These are phyloP conservation scores for Leishmania turanica DNA, from an alignment of 208 protist species.

Conservation along the genomic window DNA sequence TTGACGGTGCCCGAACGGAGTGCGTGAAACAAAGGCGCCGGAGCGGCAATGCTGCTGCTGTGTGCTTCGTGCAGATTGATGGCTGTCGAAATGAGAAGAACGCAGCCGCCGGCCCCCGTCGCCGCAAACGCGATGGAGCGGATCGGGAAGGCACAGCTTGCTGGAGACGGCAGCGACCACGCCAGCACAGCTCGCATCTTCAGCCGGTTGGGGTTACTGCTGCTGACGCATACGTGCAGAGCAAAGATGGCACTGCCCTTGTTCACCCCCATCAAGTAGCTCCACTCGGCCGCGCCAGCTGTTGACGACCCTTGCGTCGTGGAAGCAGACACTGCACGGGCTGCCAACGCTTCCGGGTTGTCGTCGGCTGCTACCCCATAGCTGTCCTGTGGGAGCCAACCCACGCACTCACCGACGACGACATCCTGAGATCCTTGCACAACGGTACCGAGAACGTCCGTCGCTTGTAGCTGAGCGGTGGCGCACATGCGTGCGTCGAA, in stretches of 20 bases:
- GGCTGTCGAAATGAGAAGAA: constrained; percentile 23
- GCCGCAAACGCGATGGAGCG: constrained; percentile 14
- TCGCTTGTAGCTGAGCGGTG: constrained; percentile 35
- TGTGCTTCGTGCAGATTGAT: constrained; percentile 27
- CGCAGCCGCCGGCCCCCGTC: constrained; percentile 5
- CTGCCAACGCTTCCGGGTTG: not conserved
- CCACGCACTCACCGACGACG: constrained; percentile 57
- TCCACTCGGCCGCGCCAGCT: constrained; percentile 12
- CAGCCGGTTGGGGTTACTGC: constrained; percentile 11
- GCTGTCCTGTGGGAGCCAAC: constrained; percentile 37
- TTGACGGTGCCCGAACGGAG: not conserved
- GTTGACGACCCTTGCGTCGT: not conserved
- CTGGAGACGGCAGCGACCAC: constrained; percentile 23
- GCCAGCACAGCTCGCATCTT: constrained; percentile 9
- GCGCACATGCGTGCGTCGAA: constrained; percentile 30
- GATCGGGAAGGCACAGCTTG: constrained; percentile 1
- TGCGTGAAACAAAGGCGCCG: constrained; percentile 4
- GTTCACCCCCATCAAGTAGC: constrained; percentile 22
- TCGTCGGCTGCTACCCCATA: constrained; percentile 3
- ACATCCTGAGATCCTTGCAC: constrained; percentile 19
- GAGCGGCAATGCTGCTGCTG: constrained; percentile 11
- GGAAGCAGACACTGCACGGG: not conserved
- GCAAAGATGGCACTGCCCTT: constrained; percentile 23
- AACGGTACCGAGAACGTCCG: constrained; percentile 6
- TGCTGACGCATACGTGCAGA: constrained; percentile 8